A percentile compares a stretch with the other conserved stretches of the same genome.
These are phyloP conservation scores for Cystoderma amianthinum DNA, from an alignment of 768 basidiomycete genomes.

Conservation along the genomic window DNA sequence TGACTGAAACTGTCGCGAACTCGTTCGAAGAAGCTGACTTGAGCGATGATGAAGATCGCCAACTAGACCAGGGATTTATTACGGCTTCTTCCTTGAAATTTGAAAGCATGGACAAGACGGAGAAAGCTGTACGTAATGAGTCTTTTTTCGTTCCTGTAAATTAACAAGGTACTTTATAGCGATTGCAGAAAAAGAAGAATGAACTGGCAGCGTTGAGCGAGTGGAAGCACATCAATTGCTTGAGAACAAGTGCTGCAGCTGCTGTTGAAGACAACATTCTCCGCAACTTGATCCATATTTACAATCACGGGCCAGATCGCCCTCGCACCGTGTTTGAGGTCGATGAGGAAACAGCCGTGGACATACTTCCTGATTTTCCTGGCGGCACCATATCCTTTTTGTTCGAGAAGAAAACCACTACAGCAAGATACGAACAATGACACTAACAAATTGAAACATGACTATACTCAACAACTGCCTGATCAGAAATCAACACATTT, in stretches of 20 bases:
- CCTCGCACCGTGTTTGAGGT: neutral
- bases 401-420: slow-evolving; percentile 56
- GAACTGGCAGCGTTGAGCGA: slow-evolving; percentile 68
- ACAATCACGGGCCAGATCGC: neutral
- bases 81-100: slow-evolving; percentile 56
- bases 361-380: slow-evolving; percentile 33
- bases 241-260: slow-evolving; percentile 34
- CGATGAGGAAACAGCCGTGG: slow-evolving; percentile 1
- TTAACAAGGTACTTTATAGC: too few species aligned
- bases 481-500: too few species aligned
- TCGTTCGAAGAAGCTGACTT: slow-evolving; percentile 4
- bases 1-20: neutral
- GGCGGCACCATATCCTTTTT: slow-evolving; percentile 73
- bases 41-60: slow-evolving; percentile 15
- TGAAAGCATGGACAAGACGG: slow-evolving; percentile 34
- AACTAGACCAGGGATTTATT: slow-evolving; percentile 42
- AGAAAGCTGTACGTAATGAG: slow-evolving; percentile 47
- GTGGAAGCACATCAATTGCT: slow-evolving; percentile 83
- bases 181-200: slow-evolving; percentile 59
- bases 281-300: slow-evolving; percentile 31
- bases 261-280: slow-evolving; percentile 64
- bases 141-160: too few species aligned
- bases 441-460: too few species aligned
- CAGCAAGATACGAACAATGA: too few species aligned
- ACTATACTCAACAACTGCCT: too few species aligned